Conservation (phyloP, 1,139 yeast species). For the Candida mesenterica region DNA sequence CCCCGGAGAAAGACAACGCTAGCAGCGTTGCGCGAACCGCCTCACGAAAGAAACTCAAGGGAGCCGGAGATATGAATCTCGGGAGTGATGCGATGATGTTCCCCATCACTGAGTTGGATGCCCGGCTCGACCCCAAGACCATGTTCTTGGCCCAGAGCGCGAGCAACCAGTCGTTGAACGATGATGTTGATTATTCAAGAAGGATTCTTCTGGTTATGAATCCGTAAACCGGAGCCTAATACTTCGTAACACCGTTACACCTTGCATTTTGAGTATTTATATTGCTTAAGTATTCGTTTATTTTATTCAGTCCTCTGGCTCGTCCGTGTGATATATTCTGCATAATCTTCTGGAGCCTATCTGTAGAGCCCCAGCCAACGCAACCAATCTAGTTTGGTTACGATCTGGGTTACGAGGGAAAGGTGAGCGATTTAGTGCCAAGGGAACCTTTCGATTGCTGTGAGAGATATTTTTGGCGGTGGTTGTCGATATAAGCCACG, state of each 20-base stretch:
- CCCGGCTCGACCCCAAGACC: conserved; percentile 64
- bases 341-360: too few relatives aligned
- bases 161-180: conserved; percentile 65
- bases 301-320: too few relatives aligned
- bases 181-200: conserved; percentile 72
- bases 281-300: too few relatives aligned
- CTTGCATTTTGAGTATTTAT: conserved; percentile 2
- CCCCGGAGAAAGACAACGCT: conserved; percentile 7
- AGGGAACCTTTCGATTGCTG: too few relatives aligned
- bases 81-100: conserved; percentile 18
- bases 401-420: too few relatives aligned
- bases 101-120: conserved; percentile 61
- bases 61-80: conserved; percentile 10
- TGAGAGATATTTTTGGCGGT: too few relatives aligned
- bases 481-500: too few relatives aligned
- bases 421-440: too few relatives aligned
- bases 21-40: conserved; percentile 26
- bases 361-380: too few relatives aligned
- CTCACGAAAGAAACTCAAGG: conserved; percentile 31
- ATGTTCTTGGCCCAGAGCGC: conserved; percentile 58
- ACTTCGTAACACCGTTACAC: background rate
- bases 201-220: conserved; percentile 69
- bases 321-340: too few relatives aligned
- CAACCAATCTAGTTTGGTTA: too few relatives aligned
- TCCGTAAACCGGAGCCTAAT: conserved; percentile 32